phyloP scores from a whole-genome alignment of 192 early-diverging fungal genomes.

The Coemansia sp. region DNA sequence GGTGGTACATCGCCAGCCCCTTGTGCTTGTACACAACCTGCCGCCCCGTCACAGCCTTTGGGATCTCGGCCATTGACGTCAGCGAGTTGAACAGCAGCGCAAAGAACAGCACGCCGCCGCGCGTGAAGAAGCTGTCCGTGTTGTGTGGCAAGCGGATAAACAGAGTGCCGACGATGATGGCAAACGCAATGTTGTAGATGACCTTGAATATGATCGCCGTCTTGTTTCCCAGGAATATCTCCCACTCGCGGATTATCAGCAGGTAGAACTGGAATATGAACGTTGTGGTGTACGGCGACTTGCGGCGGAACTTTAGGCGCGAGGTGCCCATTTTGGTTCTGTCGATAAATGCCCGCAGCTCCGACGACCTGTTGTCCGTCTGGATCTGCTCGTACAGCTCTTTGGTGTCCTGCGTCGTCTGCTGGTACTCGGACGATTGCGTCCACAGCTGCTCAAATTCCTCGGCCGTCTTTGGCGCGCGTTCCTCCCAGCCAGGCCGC shows the following conservation, averaged over 20 bases:
- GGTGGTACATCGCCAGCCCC: slow-evolving; percentile 61
- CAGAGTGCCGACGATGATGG: slow-evolving; percentile 71
- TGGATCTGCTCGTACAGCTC: no score
- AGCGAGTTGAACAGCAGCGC: slow-evolving; percentile 69
- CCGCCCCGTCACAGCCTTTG: slow-evolving; percentile 68
- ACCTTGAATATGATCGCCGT: slow-evolving; percentile 58
- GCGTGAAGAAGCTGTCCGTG: slow-evolving; percentile 65
- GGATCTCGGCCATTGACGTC: slow-evolving; percentile 68
- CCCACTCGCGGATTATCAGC: no score
- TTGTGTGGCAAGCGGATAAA: slow-evolving; percentile 64
- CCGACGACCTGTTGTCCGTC: no score
- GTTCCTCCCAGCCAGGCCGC: slow-evolving; percentile 59
- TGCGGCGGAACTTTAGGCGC: no score
- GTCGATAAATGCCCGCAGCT: no score
- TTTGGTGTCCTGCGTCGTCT: no score
- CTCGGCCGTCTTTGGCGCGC: slow-evolving; percentile 59
- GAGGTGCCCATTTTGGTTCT: no score
- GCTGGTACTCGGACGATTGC: no score
- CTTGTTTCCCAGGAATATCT: slow-evolving; percentile 61
- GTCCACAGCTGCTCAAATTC: slow-evolving; percentile 72
- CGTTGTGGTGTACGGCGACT: no score
- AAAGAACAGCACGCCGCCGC: slow-evolving; percentile 56
- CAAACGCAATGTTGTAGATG: slow-evolving; percentile 67
- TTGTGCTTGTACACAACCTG: slow-evolving; percentile 79
- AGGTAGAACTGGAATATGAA: no score